Evolutionary conservation across 352 stramenopile species (phyloP), one percentile per base, ranked within the genome.

Genomic region (Phytophthora agathidicida): DNA sequence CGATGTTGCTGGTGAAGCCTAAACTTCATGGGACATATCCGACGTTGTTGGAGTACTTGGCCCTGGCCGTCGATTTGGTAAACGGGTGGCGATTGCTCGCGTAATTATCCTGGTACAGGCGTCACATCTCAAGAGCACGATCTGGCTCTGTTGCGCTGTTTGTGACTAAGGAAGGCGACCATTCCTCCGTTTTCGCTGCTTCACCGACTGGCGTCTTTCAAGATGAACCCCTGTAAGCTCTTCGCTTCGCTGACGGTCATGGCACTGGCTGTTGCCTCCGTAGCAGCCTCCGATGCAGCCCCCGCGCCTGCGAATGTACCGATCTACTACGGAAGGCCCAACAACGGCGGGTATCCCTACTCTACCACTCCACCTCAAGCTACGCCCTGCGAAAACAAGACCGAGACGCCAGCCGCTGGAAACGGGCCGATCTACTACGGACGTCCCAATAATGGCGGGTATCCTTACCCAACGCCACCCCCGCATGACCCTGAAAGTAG

Each of bases 271-370:
- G 33, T 46, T 16, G 36, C 23, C 23, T 26, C 19, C 9, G 32
- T n/a, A 16, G 35, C 20, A 37, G 46, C 36, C 13, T 27, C 27
- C 9, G 20, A 48, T 16, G 53, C 24, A 44, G 32, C 20, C 7
- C 45, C 45, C 22, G 22, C 13, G 16, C 31, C 51, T 2, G 31
- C 23, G 2, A 53, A n/a, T n/a, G 37, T 14, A 0, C 45, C 30
- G n/a, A 42, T 48, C 20, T 62, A 62, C 43, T 42, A 62, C 6
- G 53, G 53, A 27, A 45, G 52, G 8, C 51, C 51, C 11, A 60
- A 60, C 26, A 60, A 60, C 33, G 51, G 52, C 36, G 52, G 52
- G 0, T 62, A 62, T 49, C 52, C 53, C 3, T 62, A 62, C 33
- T 20, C 53, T 10, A 48, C 53, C n/a, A 13, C 43, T 8, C 37